These are phyloP conservation scores for Fusarium sororula DNA, from an alignment of 2,329 filamentous ascomycete species.

Conservation along the genomic window DNA sequence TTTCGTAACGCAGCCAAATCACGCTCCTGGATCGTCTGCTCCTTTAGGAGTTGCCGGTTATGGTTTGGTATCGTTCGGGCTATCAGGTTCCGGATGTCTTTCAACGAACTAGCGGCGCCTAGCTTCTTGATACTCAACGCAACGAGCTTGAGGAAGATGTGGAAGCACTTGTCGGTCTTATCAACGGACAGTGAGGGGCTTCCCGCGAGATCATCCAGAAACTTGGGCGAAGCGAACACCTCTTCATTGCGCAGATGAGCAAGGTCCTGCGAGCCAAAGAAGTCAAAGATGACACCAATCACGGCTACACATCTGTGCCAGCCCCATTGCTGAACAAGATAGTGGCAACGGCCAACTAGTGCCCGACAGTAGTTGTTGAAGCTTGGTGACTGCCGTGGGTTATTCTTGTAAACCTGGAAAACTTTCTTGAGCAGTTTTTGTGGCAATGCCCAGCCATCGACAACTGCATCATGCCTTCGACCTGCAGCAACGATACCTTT, in stretches of 20 bases:
- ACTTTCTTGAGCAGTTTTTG: conserved; percentile 66
- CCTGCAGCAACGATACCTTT: conserved; percentile 57
- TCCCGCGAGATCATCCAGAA: conserved; percentile 64
- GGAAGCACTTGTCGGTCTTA: conserved; percentile 69
- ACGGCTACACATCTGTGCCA: conserved; percentile 68
- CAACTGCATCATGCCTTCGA: conserved; percentile 40
- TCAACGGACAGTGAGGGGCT: conserved; percentile 60
- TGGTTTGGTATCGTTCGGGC: conserved; percentile 72
- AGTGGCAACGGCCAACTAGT: conserved; percentile 68
- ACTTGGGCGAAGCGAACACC: conserved; percentile 67
- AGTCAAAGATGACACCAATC: conserved; percentile 71
- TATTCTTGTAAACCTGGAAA: conserved; percentile 66
- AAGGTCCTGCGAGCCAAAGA: conserved; percentile 70
- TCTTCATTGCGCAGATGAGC: conserved; percentile 72
- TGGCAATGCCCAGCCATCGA: conserved; percentile 69
- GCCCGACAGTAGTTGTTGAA: conserved; percentile 74
- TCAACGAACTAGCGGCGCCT: conserved; percentile 56
- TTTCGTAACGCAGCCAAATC: conserved; percentile 73
- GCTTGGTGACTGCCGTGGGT: conserved; percentile 63
- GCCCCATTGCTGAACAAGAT: conserved; percentile 71
- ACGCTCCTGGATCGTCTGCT: conserved; percentile 66
- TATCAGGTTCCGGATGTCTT: conserved; percentile 69
- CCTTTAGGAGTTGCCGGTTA: conserved; percentile 70
- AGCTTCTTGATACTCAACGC: conserved; percentile 65
- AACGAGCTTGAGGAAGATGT: conserved; percentile 72